Evolutionary conservation across 2,329 filamentous ascomycete genomes (phyloP), one percentile per base, ranked within the genome.

Genomic region (Clarireedia sp.): DNA sequence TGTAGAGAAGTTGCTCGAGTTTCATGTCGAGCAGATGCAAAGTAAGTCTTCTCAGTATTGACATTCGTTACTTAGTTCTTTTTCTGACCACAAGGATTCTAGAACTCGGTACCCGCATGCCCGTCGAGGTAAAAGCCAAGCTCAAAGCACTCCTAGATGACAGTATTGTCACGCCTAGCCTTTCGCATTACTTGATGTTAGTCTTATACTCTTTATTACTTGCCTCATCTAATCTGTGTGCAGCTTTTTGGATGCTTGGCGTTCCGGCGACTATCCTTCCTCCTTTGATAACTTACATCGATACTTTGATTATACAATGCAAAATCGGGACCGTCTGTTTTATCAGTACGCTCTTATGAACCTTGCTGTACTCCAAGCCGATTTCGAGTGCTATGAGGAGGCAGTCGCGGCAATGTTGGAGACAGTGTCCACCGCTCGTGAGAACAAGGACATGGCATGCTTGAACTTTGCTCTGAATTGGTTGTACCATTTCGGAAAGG

Each of bases 311-410:
- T 96, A 96, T 70, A 94, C 91, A 1, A 90, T 95, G 82, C 87
- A 94, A 65, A 87, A 84, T 62, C 77, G 84, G 58, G 88, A 95
- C 64, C 85, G 88, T 23, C 81, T 87, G 5, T 91, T 91, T 64
- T 97, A 99, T 66, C 94, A 97, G 68, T 96, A 96, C 68, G 94
- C 94, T 0, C 74, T 97, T 14, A 84, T 99, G 67, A 96, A 96
- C 67, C 80, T 96, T 57, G 92, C 91, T 3, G 89, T 96, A 36
- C 79, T 97, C 4, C 92, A 99, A 67, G 89, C 91, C 16, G 94
- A 97, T 69, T 97, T 97, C 74, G 91, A 91, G 47, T 96, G 89
- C 67, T 86, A 90, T 69, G 81, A 83, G 41, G 91, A 97, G 71
- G 92, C 92, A 5, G 80, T 97, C n/a, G 82, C 89, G 10, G 89